Percentiles rank a stretch among this genome's conserved stretches.
Conservation (phyloP, 108 stramenopile species). For the Schizochytrium sp. region DNA sequence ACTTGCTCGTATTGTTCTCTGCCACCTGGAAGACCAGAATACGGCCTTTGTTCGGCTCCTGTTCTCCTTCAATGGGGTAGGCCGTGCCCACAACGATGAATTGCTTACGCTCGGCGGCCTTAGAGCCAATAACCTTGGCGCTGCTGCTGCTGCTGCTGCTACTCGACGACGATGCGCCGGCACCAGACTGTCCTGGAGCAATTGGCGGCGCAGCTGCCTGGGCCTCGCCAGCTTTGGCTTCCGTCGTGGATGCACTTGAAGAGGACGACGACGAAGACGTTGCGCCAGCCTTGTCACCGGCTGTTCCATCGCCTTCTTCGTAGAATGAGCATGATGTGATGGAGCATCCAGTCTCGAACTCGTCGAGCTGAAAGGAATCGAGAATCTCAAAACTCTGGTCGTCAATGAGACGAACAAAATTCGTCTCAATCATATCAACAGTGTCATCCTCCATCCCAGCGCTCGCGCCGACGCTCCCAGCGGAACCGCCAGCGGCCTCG, state of each 20-base stretch:
- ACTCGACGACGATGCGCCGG: background rate
- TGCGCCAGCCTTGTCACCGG: background rate
- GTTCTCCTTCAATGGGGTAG: constrained; percentile 75
- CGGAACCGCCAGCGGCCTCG: no score
- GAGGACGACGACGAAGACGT: background rate
- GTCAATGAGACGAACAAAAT: constrained; percentile 26
- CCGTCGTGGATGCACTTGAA: background rate
- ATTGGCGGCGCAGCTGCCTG: background rate
- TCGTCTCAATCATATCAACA: background rate
- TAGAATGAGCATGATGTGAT: background rate
- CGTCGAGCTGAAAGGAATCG: constrained; percentile 20
- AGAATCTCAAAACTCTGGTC: background rate
- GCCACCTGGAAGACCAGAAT: constrained; percentile 67
- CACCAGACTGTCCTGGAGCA: no score
- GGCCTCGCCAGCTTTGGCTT: background rate
- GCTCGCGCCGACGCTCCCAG: no score
- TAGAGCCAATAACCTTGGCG: background rate
- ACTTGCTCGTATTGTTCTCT: constrained; percentile 25
- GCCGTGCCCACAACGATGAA: constrained; percentile 83
- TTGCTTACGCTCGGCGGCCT: constrained; percentile 10
- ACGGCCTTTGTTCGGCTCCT: constrained; percentile 80
- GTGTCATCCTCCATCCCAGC: background rate
- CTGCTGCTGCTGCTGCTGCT: background rate
- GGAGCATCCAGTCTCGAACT: constrained; percentile 4
- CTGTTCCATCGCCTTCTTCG: background rate